Base-by-base conservation (phyloP, 495 filamentous ascomycete species). In the Xylaria castorea region DNA sequence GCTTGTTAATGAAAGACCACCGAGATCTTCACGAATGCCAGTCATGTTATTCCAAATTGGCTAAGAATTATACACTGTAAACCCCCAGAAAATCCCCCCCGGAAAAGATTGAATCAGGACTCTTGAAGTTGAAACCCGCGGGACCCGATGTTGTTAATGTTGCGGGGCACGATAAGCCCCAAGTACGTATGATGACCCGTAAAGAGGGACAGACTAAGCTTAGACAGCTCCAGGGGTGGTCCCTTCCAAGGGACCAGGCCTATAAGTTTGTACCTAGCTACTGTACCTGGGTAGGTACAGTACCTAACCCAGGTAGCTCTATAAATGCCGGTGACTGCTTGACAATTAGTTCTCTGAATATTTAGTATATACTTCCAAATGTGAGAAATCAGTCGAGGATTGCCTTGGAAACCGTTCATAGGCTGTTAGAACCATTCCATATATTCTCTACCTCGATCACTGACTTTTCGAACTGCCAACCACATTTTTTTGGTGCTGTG, bases 141-240 rank as follows among this genome's bases (percentile, higher is more conserved):
- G 55, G 58, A 22, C 32, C 58, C 58, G 58, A 22, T 34, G 55
- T 60, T 36, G 32, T 61, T 38, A 61, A 18, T 7, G n/a, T 57
- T 57, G 7, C 30, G 58, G 34, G 34, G 8, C 25, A 38, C 8
- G 34, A 61, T 22, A 38, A 61, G 27, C 14, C 50, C 7, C 7
- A 22, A n/a, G n/a, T n/a, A n/a, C n/a, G n/a, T n/a, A n/a, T n/a
- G n/a, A n/a, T n/a, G n/a, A n/a, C n/a, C n/a, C n/a, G n/a, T n/a
- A n/a, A n/a, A n/a, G n/a, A n/a, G n/a, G n/a, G n/a, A n/a, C n/a
- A n/a, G n/a, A n/a, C n/a, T n/a, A n/a, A n/a, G 38, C 38, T 42
- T 42, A 42, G 38, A 42, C 38, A 42, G 38, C 38, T 42, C 38
- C 38, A 42, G 38, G 38, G 38, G 9, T 42, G 38, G 38, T 42